These are phyloP conservation scores for Globisporangium perplexum DNA, from an alignment of 352 stramenopile genomes.

Conservation along the genomic window DNA sequence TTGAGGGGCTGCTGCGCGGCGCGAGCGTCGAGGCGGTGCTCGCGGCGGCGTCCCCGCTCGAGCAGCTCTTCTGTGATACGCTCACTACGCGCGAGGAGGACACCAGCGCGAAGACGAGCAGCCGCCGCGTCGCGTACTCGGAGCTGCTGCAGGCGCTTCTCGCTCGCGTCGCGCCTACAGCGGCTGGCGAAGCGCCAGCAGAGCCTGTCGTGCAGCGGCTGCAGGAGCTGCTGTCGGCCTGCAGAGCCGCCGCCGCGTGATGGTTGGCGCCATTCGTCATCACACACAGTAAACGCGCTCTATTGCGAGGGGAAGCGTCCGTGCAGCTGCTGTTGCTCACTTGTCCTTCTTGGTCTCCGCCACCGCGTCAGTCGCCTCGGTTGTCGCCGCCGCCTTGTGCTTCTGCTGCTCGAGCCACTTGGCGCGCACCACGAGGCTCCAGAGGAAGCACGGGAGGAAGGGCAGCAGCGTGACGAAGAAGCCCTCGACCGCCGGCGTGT, in stretches of 20 bases:
- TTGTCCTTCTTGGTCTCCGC: conserved; percentile 19
- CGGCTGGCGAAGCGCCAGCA: background rate
- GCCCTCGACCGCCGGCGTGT: conserved; percentile 60
- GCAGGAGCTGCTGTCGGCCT: background rate
- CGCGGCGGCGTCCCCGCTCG: background rate
- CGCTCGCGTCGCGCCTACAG: no score
- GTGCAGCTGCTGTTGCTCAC: background rate
- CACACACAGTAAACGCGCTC: background rate
- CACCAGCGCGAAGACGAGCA: background rate
- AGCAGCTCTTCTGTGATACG: conserved; percentile 2
- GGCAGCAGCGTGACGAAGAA: conserved; percentile 84
- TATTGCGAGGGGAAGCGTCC: background rate
- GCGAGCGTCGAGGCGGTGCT: conserved; percentile 11
- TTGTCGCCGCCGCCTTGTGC: conserved; percentile 7
- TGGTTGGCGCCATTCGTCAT: background rate
- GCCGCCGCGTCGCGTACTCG: background rate
- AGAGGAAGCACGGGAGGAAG: conserved; percentile 79
- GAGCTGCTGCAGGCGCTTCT: conserved; percentile 5
- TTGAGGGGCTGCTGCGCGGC: conserved; percentile 16
- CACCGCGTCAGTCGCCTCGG: no score
- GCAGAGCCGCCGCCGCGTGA: background rate
- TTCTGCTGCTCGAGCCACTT: conserved; percentile 54
- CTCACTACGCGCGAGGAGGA: background rate
- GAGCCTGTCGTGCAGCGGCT: background rate
- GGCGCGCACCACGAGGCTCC: conserved; percentile 73